Evolutionary conservation across 2,329 filamentous ascomycete species (phyloP).

Genomic region (Neonectria punicea): DNA sequence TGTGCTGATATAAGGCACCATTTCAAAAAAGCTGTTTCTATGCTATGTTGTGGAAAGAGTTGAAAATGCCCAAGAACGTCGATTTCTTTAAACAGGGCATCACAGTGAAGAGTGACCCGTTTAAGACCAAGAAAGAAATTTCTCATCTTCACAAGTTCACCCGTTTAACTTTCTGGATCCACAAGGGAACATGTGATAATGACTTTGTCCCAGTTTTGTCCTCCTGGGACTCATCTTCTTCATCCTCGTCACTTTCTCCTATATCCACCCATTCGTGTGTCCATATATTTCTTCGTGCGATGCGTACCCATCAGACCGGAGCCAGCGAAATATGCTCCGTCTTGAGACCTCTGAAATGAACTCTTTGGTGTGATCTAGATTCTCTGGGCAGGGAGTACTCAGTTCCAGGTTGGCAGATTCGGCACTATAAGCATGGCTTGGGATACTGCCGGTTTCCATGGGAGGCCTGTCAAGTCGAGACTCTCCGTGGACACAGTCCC

Average conservation of each 20-base stretch:
- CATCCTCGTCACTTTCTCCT: no score
- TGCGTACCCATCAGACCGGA: neutral
- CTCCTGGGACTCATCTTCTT: neutral
- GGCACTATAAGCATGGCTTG: neutral
- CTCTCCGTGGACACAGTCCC: neutral
- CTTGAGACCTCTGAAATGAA: conserved; percentile 3
- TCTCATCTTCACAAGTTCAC: no score
- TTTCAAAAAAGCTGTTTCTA: no score
- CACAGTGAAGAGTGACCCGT: no score
- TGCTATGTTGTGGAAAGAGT: no score
- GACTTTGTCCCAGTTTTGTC: neutral
- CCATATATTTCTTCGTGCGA: neutral
- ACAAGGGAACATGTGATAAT: neutral
- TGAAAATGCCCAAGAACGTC: no score
- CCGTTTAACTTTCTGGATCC: neutral
- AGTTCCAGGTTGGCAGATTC: neutral
- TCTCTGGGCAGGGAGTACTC: neutral
- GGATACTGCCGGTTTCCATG: neutral
- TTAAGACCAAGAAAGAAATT: no score
- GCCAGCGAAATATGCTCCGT: neutral
- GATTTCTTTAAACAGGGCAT: no score
- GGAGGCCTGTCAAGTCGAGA: neutral
- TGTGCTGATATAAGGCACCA: no score
- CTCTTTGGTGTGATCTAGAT: neutral
- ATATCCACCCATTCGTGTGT: neutral